Evolutionary conservation across 306 rosid species (phyloP).

Genomic region (Geum urbanum): DNA sequence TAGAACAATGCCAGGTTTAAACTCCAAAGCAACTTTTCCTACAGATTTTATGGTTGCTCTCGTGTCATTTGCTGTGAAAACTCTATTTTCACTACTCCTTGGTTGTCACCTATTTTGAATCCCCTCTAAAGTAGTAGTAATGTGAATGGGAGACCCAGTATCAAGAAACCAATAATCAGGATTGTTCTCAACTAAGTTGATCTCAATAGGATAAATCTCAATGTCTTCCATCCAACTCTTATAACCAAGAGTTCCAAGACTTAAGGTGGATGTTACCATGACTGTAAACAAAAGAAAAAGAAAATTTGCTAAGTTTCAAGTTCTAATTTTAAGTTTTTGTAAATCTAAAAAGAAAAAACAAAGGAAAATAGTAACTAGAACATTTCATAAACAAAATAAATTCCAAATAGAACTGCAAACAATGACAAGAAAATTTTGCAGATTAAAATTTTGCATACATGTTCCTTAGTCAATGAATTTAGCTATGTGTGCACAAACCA

Average conservation of each 20-base stretch:
- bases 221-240: background rate
- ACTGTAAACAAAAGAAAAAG: too few relatives aligned
- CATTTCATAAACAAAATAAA: too few relatives aligned
- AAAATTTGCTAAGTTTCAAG: too few relatives aligned
- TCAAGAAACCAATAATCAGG: slow-evolving; percentile 13
- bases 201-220: background rate
- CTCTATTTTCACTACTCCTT: background rate
- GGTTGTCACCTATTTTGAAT: background rate
- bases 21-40: background rate
- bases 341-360: too few relatives aligned
- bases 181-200: background rate
- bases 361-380: too few relatives aligned
- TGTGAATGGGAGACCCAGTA: background rate
- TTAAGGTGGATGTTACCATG: too few relatives aligned
- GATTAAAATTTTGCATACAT: too few relatives aligned
- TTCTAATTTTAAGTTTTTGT: too few relatives aligned
- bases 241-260: background rate
- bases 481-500: too few relatives aligned
- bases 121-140: background rate
- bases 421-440: too few relatives aligned
- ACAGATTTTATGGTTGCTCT: background rate
- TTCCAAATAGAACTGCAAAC: too few relatives aligned
- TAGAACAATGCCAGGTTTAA: background rate
- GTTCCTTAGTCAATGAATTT: too few relatives aligned
- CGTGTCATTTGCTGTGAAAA: background rate